phyloP scores from a whole-genome alignment of 768 basidiomycete genomes.

The Leucogyrophana mollusca region DNA sequence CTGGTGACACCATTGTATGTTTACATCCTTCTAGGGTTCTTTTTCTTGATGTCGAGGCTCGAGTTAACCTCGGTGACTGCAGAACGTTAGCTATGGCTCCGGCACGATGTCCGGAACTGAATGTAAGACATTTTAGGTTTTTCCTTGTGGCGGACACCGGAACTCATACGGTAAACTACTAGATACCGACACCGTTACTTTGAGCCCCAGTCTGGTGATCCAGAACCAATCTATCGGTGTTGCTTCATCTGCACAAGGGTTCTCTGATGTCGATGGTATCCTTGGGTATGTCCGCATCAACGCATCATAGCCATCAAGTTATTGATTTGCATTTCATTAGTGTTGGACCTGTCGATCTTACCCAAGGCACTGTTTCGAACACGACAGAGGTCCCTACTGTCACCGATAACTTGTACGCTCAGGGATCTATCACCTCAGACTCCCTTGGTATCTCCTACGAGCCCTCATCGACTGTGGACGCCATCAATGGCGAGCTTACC shows the following conservation, averaged over 20 bases:
- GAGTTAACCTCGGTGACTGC: constrained; percentile 1
- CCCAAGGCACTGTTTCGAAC: constrained; percentile 40
- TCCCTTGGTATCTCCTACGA: constrained; percentile 52
- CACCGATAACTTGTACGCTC: constrained; percentile 52
- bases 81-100: constrained; percentile 56
- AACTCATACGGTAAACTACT: no score
- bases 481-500: constrained; percentile 52
- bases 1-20: constrained; percentile 36
- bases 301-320: background rate
- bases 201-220: constrained; percentile 39
- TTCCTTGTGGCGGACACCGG: no score
- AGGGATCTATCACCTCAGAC: constrained; percentile 44
- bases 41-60: background rate
- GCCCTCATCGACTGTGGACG: constrained; percentile 38
- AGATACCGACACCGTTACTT: constrained; percentile 49
- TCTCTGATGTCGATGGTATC: constrained; percentile 50
- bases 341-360: constrained; percentile 53
- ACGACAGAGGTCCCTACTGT: constrained; percentile 47
- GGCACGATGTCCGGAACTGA: constrained; percentile 54
- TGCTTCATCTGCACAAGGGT: constrained; percentile 41
- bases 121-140: constrained; percentile 30
- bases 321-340: constrained; percentile 16
- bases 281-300: constrained; percentile 36
- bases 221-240: constrained; percentile 49
- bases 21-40: background rate